Conservation (phyloP, 202 grass and related monocot genomes). For the Zoysia matrella region DNA sequence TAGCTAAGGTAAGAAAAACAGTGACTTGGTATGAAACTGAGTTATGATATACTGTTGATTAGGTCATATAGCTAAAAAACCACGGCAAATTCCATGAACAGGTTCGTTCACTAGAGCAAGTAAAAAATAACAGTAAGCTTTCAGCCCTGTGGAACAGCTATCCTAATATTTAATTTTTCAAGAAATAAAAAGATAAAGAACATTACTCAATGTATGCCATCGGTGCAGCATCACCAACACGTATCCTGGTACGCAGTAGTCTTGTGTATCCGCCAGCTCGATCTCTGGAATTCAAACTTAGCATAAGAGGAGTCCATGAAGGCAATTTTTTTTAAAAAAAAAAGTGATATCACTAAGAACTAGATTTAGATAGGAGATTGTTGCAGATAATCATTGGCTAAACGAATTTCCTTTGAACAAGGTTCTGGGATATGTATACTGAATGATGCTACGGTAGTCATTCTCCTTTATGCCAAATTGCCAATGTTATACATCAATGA, state of each 20-base stretch:
- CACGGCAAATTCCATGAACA: neutral
- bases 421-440: neutral
- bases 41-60: neutral
- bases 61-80: neutral
- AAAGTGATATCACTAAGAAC: too few relatives aligned
- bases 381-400: neutral
- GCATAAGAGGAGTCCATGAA: too few relatives aligned
- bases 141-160: neutral
- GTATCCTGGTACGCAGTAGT: conserved; percentile 78
- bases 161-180: neutral
- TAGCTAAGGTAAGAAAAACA: neutral
- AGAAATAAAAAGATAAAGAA: conserved; percentile 33
- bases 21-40: neutral
- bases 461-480: neutral
- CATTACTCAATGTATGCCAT: conserved; percentile 98
- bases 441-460: neutral
- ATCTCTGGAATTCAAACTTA: conserved; percentile 40
- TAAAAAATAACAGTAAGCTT: neutral
- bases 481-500: neutral
- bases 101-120: neutral
- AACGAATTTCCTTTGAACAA: neutral
- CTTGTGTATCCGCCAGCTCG: conserved; percentile 90
- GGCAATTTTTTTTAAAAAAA: too few relatives aligned
- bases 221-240: conserved; percentile 79
- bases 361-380: too few relatives aligned